Evolutionary conservation across 768 basidiomycete species (phyloP), one percentile per base, ranked within the genome.

Genomic region (Lentinus brumalis): DNA sequence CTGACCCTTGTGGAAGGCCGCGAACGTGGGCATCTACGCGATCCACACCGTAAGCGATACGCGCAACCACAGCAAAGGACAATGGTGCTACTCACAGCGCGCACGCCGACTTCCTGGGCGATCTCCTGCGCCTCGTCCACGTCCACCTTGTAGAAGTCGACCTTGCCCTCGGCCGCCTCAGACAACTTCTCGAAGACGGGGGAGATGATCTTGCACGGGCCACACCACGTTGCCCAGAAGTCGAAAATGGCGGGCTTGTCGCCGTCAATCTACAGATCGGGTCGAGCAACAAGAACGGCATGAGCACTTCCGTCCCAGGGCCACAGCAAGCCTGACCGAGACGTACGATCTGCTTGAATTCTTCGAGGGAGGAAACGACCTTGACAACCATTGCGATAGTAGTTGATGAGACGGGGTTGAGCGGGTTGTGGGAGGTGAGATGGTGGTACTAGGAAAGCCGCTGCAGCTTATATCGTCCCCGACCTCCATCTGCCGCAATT

Each of bases 211-310:
- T 74, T 79, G 83, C 88, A 90, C 14, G 88, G 88, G 15, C 87
- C 87, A 73, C 86, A 90, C 89, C 89, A 90, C 2, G 83, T 81
- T 42, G 89, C 89, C 86, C 86, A 88, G 75, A 91, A 90, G 74
- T 91, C 87, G 68, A 91, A 78, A 16, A 87, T 69, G 63, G 79
- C 74, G 62, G 76, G 73, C 66, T 79, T 79, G 60, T 76, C 78
- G 57, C 77, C 71, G 67, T 75, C 76, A 67, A 86, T 84, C 78
- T 79, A 53, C 40, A 55, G 21, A 41, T 42, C 46, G 26, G 10
- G 21, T 21, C 35, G 41, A 56, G 57, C 49, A 39, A 26, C 35
- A 18, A n/a, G 45, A 44, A 46, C 18, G n/a, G 45, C 21, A 47
- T 29, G 38, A n/a, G 21, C 11, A 35, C 35, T 35, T 35, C 30